Evolutionary conservation across 805 yeast genomes (phyloP), one percentile per base, ranked within the genome.

Genomic region (Candida loeiensis): DNA sequence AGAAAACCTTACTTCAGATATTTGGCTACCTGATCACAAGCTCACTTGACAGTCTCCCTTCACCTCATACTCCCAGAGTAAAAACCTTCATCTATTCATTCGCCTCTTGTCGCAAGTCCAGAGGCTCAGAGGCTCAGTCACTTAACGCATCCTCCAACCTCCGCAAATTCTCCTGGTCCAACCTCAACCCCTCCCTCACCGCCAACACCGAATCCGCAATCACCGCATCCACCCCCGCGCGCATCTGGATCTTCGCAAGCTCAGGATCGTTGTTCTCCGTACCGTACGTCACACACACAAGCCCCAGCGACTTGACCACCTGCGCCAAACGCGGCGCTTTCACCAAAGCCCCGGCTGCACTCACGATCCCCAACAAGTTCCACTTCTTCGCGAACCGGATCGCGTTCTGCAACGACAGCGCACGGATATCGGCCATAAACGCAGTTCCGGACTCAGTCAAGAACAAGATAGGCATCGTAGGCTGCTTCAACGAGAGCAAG

Each of bases 161-260:
- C 36, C 48, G 53, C 32, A 53, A 41, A 18, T 34, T 36, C 25
- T 53, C 58, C 32, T 54, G 61, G 34, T 61, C 66, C 36, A 50
- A 52, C 43, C 73, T 76, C 45, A 90, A 70, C 6, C 86, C 96
- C 51, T 83, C 83, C 56, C 95, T 73, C n/a, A 90, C 95, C 0
- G 96, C 96, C 54, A 90, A 70, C 2, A 91, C 98, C 40, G 87
- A 82, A 62, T 91, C 98, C 3, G 87, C 97, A 63, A 91, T 91
- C n/a, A 91, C 97, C 0, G 99, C 99, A 69, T 91, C 98, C 9
- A 91, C 96, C 6, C 98, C 98, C 3, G 95, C 90, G 47, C 79
- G 80, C 82, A 91, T 82, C 61, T 91, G 96, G 42, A 85, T 67
- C 49, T 79, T 80, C 20, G 95, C 89, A 45, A 80, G 80, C 42